phyloP scores from a whole-genome alignment of 225 moss, liverwort and hornwort species.

The Bryum argenteum region DNA sequence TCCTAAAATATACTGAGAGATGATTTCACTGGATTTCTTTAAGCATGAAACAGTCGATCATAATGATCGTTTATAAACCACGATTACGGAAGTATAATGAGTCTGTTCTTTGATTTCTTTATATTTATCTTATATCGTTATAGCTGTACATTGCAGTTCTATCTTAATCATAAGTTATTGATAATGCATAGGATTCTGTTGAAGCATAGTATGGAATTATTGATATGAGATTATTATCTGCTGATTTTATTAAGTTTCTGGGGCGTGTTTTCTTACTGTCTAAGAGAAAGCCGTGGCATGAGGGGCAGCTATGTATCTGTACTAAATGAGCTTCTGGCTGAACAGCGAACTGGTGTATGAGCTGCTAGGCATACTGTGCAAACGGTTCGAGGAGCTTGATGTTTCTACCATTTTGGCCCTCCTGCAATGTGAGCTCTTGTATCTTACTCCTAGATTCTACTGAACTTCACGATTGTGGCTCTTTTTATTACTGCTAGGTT shows the following conservation, averaged over 20 bases:
- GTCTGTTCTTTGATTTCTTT: no score
- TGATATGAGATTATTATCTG: background rate
- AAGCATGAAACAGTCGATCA: no score
- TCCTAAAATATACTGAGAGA: no score
- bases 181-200: no score
- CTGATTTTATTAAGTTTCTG: background rate
- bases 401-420: slow-evolving; percentile 87
- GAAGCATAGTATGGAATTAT: background rate
- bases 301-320: background rate
- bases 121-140: no score
- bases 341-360: slow-evolving; percentile 86
- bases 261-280: slow-evolving; percentile 13
- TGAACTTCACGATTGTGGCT: background rate
- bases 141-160: no score
- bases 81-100: no score
- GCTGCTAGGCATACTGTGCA: slow-evolving; percentile 74
- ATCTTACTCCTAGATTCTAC: slow-evolving; percentile 1
- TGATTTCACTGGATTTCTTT: no score
- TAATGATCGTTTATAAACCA: no score
- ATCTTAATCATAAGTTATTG: no score
- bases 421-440: slow-evolving; percentile 70
- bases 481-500: background rate
- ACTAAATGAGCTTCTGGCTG: slow-evolving; percentile 23
- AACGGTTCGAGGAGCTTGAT: slow-evolving; percentile 93
- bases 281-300: background rate